phyloP scores from a whole-genome alignment of 768 basidiomycete genomes.

The Leccinum uliginosum region DNA sequence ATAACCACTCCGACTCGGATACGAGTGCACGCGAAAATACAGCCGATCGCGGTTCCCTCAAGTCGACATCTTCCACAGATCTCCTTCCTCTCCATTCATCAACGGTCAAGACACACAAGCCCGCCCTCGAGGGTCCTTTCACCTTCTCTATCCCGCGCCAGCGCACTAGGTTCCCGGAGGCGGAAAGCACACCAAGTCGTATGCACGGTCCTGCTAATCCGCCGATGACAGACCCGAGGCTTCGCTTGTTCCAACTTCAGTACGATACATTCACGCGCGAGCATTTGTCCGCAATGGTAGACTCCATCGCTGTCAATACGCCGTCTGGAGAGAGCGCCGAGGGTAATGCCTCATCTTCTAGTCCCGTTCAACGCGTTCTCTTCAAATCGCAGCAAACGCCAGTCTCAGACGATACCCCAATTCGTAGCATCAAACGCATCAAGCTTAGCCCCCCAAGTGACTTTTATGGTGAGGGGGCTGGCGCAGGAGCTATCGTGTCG shows the following conservation, averaged over 20 bases:
- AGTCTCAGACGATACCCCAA: constrained; percentile 41
- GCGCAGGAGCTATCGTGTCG: constrained; percentile 44
- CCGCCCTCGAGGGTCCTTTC: constrained; percentile 57
- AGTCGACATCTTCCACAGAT: constrained; percentile 9
- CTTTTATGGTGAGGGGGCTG: constrained; percentile 48
- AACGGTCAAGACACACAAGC: constrained; percentile 38
- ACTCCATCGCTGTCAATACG: constrained; percentile 84
- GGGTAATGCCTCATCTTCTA: constrained; percentile 41
- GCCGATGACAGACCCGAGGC: constrained; percentile 62
- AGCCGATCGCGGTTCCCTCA: constrained; percentile 6
- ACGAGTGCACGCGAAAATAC: constrained; percentile 9
- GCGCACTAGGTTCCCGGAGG: constrained; percentile 41
- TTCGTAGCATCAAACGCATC: constrained; percentile 76
- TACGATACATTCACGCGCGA: constrained; percentile 97
- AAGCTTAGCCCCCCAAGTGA: constrained; percentile 70
- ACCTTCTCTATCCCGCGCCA: constrained; percentile 67
- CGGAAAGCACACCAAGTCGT: constrained; percentile 55
- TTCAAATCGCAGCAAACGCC: constrained; percentile 47
- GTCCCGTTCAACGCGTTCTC: constrained; percentile 37
- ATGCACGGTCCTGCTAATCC: constrained; percentile 19
- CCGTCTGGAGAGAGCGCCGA: constrained; percentile 54
- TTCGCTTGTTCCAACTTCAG: constrained; percentile 87
- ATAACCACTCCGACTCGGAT: constrained; percentile 25
- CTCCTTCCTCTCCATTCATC: constrained; percentile 5
- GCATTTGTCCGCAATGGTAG: constrained; percentile 89